Conservation (phyloP, 2,329 filamentous ascomycete species). For the Rhynchosporium secalis region DNA sequence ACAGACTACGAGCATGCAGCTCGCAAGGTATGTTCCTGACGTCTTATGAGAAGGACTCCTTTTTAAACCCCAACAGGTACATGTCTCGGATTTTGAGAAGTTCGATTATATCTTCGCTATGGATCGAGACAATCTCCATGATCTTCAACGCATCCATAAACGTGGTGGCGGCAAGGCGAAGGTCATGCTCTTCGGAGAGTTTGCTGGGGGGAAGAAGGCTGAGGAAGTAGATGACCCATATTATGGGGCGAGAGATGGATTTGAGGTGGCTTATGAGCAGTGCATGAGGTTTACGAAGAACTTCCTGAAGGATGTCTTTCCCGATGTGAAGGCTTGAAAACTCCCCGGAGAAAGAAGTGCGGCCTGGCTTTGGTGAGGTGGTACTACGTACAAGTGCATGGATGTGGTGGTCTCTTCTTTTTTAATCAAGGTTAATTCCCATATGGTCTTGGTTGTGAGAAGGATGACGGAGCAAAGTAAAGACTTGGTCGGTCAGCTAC, state of each 20-base stretch:
- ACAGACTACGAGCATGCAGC: constrained; percentile 74
- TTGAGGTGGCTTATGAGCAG: constrained; percentile 85
- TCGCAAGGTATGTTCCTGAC: constrained; percentile 59
- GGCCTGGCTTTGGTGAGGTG: neutral
- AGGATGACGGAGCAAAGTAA: no score
- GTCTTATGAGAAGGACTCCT: no score
- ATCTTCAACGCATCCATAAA: constrained; percentile 61
- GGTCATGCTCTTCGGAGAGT: constrained; percentile 83
- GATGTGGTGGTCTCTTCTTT: no score
- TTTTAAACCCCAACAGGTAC: constrained; percentile 45
- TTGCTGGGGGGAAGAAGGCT: constrained; percentile 63
- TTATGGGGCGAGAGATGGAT: constrained; percentile 82
- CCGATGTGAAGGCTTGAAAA: constrained; percentile 32
- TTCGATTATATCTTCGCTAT: constrained; percentile 97
- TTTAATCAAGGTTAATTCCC: no score
- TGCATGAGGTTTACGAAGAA: constrained; percentile 73
- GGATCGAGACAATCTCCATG: constrained; percentile 78
- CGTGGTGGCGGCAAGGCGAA: constrained; percentile 59
- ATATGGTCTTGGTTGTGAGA: no score
- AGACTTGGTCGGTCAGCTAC: neutral
- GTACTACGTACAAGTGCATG: neutral
- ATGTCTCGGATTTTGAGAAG: constrained; percentile 69
- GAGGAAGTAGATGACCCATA: constrained; percentile 88
- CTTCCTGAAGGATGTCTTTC: constrained; percentile 37
- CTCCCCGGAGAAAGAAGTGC: neutral